Evolutionary conservation across 2,329 filamentous ascomycete species (phyloP), one percentile per base, ranked within the genome.

Genomic region (Periconia sp.): DNA sequence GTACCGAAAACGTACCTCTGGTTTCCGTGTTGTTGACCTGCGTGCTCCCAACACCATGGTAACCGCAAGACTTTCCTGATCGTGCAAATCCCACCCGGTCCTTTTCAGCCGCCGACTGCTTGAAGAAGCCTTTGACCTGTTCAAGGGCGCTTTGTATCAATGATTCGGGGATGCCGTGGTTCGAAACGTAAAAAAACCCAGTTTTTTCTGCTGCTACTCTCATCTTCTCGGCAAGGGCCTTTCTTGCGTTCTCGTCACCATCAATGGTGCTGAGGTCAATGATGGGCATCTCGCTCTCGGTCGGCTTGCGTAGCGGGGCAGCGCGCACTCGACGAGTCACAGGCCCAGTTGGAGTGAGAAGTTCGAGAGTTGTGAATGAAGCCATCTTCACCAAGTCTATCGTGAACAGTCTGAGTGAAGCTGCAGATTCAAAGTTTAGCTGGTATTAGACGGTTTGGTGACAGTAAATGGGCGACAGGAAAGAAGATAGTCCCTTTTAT

Each of bases 161-260:
- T 37, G 6, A 3, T 37, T 37, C 33, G 33, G 33, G 15, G 75
- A 79, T 61, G 66, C 72, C 14, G 71, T 60, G 53, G 23, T 60
- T 56, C 7, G 46, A 31, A 15, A 60, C 31, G 35, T 58, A 56
- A 43, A 58, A 56, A 37, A 60, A 60, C 2, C 55, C 55, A 11
- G 53, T 54, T 3, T 54, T 49, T 20, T 58, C 51, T 17, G 53
- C 50, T 19, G 56, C 55, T 6, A 40, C 20, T 19, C 48, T 31
- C 5, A 59, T 50, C 17, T 53, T 19, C 2, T 35, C 7, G 77
- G 75, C 73, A 60, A 77, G 30, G 60, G 76, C 6, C 58, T 73
- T 35, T 69, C 69, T 19, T 75, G 76, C 62, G 56, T 77, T 47
- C 64, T 73, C 23, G 61, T 77, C 11, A 70, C 70, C 42, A 60